Percentiles rank a stretch among this genome's conserved stretches.
These are phyloP conservation scores for Acer negundo DNA, from an alignment of 345 rosid genomes.

Conservation along the genomic window DNA sequence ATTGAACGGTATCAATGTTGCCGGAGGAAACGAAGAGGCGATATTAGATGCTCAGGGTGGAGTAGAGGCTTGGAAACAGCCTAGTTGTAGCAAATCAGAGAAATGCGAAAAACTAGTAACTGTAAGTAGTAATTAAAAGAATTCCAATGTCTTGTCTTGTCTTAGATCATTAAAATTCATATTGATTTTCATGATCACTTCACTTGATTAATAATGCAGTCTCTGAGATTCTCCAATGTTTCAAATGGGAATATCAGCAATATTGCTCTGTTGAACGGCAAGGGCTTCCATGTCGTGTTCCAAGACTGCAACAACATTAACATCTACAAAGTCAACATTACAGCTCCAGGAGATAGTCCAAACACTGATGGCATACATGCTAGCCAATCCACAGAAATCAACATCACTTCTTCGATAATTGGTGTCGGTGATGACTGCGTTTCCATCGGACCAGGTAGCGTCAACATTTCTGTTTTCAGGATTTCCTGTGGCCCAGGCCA, in stretches of 20 bases:
- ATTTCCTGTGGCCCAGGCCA: conserved; percentile 59
- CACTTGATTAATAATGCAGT: conserved; percentile 31
- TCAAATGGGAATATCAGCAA: conserved; percentile 40
- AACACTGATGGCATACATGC: conserved; percentile 70
- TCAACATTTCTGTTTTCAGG: conserved; percentile 31
- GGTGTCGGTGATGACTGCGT: conserved; percentile 66
- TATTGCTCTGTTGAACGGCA: conserved; percentile 39
- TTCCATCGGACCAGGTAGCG: conserved; percentile 55
- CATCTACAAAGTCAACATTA: conserved; percentile 32
- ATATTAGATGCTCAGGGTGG: conserved; percentile 47
- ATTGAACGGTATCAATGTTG: conserved; percentile 28
- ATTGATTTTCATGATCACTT: neutral
- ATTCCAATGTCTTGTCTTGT: neutral
- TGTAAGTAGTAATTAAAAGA: conserved; percentile 27
- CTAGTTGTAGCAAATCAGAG: conserved; percentile 29
- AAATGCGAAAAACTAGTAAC: conserved; percentile 34
- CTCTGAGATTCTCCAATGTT: conserved; percentile 38
- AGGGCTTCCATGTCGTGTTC: conserved; percentile 51
- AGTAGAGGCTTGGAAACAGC: conserved; percentile 43
- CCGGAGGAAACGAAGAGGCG: conserved; percentile 17
- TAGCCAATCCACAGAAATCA: conserved; percentile 42
- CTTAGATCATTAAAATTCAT: neutral
- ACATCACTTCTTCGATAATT: conserved; percentile 35
- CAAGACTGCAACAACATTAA: conserved; percentile 30
- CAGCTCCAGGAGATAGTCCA: conserved; percentile 59